Conservation (phyloP, 345 rosid genomes). For the Viola odorata region DNA sequence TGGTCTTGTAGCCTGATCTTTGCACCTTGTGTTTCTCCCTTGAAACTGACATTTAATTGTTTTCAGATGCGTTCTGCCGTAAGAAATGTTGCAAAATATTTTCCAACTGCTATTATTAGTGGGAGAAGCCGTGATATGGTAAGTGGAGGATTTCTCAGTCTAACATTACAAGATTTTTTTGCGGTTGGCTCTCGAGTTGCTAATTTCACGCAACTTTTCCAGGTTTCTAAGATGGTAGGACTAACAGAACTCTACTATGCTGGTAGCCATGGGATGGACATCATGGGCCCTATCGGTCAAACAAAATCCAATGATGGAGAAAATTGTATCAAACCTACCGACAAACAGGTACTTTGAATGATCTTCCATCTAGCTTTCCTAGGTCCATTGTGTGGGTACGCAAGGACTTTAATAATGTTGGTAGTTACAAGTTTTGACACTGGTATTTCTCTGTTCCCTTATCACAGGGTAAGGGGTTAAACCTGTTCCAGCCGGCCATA, state of each 20-base stretch:
- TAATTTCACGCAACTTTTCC: background rate
- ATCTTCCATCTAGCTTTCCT: background rate
- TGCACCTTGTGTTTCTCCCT: background rate
- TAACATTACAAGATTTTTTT: no score
- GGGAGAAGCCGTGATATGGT: slow-evolving; percentile 97
- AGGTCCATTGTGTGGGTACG: no score
- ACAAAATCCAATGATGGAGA: slow-evolving; percentile 39
- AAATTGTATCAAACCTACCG: slow-evolving; percentile 52
- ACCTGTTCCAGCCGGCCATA: slow-evolving; percentile 86
- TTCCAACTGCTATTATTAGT: slow-evolving; percentile 91
- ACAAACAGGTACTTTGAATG: slow-evolving; percentile 46
- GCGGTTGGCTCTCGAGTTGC: no score
- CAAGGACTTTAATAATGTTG: no score
- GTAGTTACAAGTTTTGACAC: no score
- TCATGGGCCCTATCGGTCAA: slow-evolving; percentile 52
- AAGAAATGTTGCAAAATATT: slow-evolving; percentile 60
- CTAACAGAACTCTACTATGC: slow-evolving; percentile 91
- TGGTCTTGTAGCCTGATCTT: background rate
- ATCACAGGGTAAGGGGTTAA: slow-evolving; percentile 66
- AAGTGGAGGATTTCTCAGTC: slow-evolving; percentile 2
- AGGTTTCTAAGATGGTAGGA: slow-evolving; percentile 86
- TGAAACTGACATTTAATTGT: background rate
- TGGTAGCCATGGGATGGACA: slow-evolving; percentile 99
- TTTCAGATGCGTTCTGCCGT: slow-evolving; percentile 89
- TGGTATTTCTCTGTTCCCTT: background rate